phyloP scores from a whole-genome alignment of 257 asterid species.

The Ballota nigra region DNA sequence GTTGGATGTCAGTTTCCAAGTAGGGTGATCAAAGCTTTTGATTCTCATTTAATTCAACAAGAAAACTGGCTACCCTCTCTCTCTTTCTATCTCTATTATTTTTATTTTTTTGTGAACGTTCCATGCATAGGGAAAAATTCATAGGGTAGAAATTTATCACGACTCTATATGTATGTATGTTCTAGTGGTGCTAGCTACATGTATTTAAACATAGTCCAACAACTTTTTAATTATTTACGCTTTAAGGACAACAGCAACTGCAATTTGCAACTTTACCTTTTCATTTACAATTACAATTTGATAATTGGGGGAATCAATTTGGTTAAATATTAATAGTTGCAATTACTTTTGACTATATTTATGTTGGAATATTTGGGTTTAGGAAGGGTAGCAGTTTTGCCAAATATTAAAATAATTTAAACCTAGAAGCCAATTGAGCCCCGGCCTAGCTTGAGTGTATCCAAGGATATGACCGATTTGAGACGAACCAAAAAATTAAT shows the following conservation, averaged over 20 bases:
- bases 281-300: background rate
- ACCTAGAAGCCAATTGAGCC: too few relatives aligned
- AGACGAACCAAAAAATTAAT: too few relatives aligned
- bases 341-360: too few relatives aligned
- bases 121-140: background rate
- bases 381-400: background rate
- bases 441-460: too few relatives aligned
- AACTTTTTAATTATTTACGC: too few relatives aligned
- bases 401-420: too few relatives aligned
- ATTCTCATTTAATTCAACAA: slow-evolving; percentile 2
- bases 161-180: background rate
- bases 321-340: too few relatives aligned
- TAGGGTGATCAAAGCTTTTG: slow-evolving; percentile 17
- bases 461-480: too few relatives aligned
- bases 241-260: background rate
- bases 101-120: background rate
- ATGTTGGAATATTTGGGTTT: background rate
- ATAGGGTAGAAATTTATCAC: background rate
- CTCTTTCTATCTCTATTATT: background rate
- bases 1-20: slow-evolving; percentile 30
- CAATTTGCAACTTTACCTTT: background rate
- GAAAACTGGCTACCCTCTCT: background rate
- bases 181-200: background rate
- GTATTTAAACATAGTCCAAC: background rate
- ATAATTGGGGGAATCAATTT: too few relatives aligned